Percentiles rank a stretch among this genome's conserved stretches.
Evolutionary conservation across 1,139 yeast species (phyloP).

Genomic region (Hansenula lynferdii): DNA sequence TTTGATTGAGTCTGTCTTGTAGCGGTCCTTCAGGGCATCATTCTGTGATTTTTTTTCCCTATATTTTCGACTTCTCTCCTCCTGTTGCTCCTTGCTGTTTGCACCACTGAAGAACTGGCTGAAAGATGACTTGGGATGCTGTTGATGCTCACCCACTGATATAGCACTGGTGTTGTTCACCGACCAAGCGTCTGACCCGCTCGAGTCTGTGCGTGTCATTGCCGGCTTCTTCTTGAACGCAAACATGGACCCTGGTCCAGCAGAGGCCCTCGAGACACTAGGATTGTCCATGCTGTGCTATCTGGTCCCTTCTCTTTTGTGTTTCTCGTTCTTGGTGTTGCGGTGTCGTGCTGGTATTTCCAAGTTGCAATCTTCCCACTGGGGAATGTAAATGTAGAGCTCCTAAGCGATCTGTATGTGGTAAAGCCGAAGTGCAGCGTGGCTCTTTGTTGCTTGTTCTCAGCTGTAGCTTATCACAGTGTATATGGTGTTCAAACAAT

Average conservation of each 20-base stretch:
- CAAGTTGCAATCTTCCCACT: too few relatives aligned
- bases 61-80: conserved; percentile 10
- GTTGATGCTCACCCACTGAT: background rate
- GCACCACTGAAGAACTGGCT: background rate
- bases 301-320: too few relatives aligned
- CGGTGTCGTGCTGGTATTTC: too few relatives aligned
- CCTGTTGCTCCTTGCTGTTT: conserved; percentile 1
- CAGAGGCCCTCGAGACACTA: background rate
- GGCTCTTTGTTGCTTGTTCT: background rate
- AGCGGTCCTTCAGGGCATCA: conserved; percentile 5
- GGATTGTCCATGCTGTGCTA: conserved; percentile 1
- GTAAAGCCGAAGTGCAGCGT: background rate
- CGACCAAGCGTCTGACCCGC: background rate
- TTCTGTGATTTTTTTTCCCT: conserved; percentile 14
- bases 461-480: too few relatives aligned
- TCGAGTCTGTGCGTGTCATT: background rate
- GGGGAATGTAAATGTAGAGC: too few relatives aligned
- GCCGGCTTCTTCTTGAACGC: background rate
- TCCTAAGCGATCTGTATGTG: background rate
- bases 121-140: background rate
- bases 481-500: too few relatives aligned
- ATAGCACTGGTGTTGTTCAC: background rate
- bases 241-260: too few relatives aligned
- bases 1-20: conserved; percentile 1
- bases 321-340: too few relatives aligned